Base-by-base conservation (phyloP, 2,329 filamentous ascomycete species). In the Aspergillus texensis region DNA sequence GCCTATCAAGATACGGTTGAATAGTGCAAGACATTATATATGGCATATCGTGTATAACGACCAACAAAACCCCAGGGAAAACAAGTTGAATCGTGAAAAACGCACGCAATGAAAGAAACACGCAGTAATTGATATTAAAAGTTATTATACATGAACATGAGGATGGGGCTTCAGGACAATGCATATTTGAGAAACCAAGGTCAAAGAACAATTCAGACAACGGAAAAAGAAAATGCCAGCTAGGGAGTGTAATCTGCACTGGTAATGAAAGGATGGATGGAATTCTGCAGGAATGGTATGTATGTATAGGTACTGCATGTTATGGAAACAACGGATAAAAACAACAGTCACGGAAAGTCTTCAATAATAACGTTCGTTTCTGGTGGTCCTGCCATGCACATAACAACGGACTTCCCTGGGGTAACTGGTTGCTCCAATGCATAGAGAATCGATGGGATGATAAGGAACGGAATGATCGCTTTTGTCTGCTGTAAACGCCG, bases 381-480 rank as follows among this genome's bases (percentile, higher is more conserved):
- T 58, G 61, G 50, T 62, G 65, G 65, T 48, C 65, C 65, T 54
- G 65, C 66, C 65, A 61, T 58, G 50, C 57, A 62, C 58, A 64
- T 58, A 58, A 24, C n/a, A 60, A 61, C 45, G 39, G 21, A 58
- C 55, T 46, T 57, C 34, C 54, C 41, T 46, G 52, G 19, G 39
- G 28, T 63, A 28, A 57, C 34, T 39, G 21, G 45, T 50, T 58
- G 48, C 62, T 62, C 62, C 61, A 65, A 58, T 28, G 45, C 41
- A 32, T 52, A 21, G 54, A 48, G 36, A 57, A 54, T 30, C 34
- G 36, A 58, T 41, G 28, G 56, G 41, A 34, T 50, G 34, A 48
- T 46, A 53, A 26, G 24, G 48, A 39, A 60, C 46, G 58, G 45
- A 58, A 57, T 28, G 48, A 55, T 58, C 43, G 63, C 63, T 65